These are phyloP conservation scores for Mycosphaerella arachidis DNA, from an alignment of 2,329 filamentous ascomycete species.

Conservation along the genomic window DNA sequence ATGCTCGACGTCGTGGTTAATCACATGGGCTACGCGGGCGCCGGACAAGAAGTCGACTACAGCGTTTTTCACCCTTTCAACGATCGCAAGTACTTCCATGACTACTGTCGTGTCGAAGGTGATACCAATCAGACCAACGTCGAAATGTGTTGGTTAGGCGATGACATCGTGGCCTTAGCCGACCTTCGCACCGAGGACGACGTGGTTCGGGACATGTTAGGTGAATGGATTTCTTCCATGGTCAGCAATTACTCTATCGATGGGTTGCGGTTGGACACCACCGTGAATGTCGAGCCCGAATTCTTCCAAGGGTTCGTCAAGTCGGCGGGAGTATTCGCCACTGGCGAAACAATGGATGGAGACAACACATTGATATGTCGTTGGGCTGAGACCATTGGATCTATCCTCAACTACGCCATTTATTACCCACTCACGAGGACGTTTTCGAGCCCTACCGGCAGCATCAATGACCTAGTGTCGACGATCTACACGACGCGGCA, in stretches of 20 bases:
- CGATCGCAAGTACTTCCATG: slow-evolving; percentile 55
- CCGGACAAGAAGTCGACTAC: slow-evolving; percentile 50
- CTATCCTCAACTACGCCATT: slow-evolving; percentile 37
- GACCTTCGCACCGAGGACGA: slow-evolving; percentile 45
- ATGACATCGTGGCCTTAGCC: slow-evolving; percentile 43
- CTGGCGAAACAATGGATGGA: slow-evolving; percentile 36
- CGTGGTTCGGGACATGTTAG: slow-evolving; percentile 39
- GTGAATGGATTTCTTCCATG: slow-evolving; percentile 39
- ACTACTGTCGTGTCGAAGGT: slow-evolving; percentile 56
- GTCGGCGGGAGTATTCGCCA: slow-evolving; percentile 35
- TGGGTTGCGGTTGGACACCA: slow-evolving; percentile 38
- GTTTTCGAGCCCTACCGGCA: slow-evolving; percentile 34
- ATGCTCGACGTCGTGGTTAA: slow-evolving; percentile 60
- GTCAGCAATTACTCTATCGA: slow-evolving; percentile 43
- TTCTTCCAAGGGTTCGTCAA: slow-evolving; percentile 36
- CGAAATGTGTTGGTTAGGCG: slow-evolving; percentile 50
- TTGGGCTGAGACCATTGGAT: slow-evolving; percentile 35
- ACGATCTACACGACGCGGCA: slow-evolving; percentile 32
- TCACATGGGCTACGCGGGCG: slow-evolving; percentile 49
- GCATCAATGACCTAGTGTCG: slow-evolving; percentile 37
- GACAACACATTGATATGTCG: slow-evolving; percentile 32
- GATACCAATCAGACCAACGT: slow-evolving; percentile 37
- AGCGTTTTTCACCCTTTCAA: slow-evolving; percentile 52
- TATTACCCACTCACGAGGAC: slow-evolving; percentile 38
- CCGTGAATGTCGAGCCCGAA: slow-evolving; percentile 35